phyloP scores from a whole-genome alignment of 305 asterid species.

The Solanum hybrid region DNA sequence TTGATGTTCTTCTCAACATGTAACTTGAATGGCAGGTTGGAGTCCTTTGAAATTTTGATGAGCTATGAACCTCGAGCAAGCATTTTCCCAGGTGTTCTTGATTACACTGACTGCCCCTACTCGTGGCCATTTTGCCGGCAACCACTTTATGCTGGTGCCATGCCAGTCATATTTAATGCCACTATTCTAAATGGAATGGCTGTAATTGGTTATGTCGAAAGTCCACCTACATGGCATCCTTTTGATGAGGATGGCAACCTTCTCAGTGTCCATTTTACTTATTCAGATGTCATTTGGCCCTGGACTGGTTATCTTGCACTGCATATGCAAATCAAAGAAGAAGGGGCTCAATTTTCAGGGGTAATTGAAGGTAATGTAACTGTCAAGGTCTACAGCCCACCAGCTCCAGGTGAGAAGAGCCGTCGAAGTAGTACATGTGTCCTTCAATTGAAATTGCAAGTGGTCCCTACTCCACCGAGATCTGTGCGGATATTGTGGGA shows the following conservation, averaged over 20 bases:
- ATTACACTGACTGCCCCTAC: constrained; percentile 90
- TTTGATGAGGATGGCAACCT: constrained; percentile 76
- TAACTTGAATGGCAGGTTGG: constrained; percentile 49
- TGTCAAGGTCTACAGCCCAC: constrained; percentile 69
- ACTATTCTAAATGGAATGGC: constrained; percentile 97
- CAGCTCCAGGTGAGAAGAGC: constrained; percentile 49
- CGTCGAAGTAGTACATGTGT: constrained; percentile 63
- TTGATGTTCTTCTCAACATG: constrained; percentile 11
- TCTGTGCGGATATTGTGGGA: constrained; percentile 80
- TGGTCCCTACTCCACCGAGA: constrained; percentile 85
- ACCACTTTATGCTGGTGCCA: constrained; percentile 92
- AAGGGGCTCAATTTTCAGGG: constrained; percentile 82
- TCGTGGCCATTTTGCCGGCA: constrained; percentile 99
- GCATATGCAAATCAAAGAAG: constrained; percentile 95
- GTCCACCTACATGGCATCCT: constrained; percentile 90
- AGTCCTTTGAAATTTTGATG: constrained; percentile 79
- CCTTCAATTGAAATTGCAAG: constrained; percentile 68
- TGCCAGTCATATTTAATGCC: constrained; percentile 89
- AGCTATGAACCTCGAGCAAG: constrained; percentile 91
- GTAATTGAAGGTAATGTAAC: constrained; percentile 82
- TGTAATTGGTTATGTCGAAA: constrained; percentile 70
- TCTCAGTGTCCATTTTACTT: constrained; percentile 76
- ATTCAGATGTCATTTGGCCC: constrained; percentile 94
- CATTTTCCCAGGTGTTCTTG: constrained; percentile 88
- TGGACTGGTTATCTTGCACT: constrained; percentile 97